Percentiles rank a stretch among this genome's conserved stretches.
Conservation (phyloP, 2,329 filamentous ascomycete genomes). For the Alternaria novae-zelandiae region DNA sequence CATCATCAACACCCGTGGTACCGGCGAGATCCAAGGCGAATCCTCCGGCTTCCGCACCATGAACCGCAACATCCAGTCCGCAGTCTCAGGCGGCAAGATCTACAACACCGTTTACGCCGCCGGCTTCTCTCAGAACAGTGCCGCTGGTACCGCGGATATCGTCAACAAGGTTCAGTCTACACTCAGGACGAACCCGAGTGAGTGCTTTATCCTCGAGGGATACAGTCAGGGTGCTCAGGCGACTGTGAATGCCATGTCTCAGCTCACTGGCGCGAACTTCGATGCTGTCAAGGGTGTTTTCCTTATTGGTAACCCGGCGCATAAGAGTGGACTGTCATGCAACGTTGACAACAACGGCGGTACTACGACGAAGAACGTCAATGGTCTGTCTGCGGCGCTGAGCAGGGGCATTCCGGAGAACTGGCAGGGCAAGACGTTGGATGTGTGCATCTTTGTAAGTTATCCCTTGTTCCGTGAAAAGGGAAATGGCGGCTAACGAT, state of each 20-base stretch:
- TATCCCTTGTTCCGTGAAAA: too few relatives aligned
- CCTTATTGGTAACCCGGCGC: conserved; percentile 44
- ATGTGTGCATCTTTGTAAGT: conserved; percentile 46
- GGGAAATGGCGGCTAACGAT: too few relatives aligned
- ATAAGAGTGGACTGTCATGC: conserved; percentile 41
- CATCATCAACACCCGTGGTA: conserved; percentile 33
- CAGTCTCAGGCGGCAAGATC: conserved; percentile 40
- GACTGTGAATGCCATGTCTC: conserved; percentile 42
- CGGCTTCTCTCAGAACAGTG: conserved; percentile 31
- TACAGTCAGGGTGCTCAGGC: conserved; percentile 49
- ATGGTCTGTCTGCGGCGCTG: conserved; percentile 21
- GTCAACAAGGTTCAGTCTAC: conserved; percentile 39
- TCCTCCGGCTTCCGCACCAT: conserved; percentile 42
- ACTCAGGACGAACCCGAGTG: conserved; percentile 29
- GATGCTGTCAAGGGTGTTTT: conserved; percentile 48
- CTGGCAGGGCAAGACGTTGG: conserved; percentile 46
- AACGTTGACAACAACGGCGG: conserved; percentile 36
- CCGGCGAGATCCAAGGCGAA: conserved; percentile 22
- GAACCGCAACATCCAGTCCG: conserved; percentile 34
- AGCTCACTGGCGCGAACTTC: conserved; percentile 41
- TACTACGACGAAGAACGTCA: conserved; percentile 39
- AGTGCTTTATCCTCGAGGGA: conserved; percentile 48
- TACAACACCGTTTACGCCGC: conserved; percentile 48
- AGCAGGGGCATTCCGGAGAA: conserved; percentile 29
- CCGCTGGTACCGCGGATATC: conserved; percentile 19